Evolutionary conservation across 208 protist species (phyloP), one percentile per base, ranked within the genome.

Genomic region (Trypanosoma conorhini): DNA sequence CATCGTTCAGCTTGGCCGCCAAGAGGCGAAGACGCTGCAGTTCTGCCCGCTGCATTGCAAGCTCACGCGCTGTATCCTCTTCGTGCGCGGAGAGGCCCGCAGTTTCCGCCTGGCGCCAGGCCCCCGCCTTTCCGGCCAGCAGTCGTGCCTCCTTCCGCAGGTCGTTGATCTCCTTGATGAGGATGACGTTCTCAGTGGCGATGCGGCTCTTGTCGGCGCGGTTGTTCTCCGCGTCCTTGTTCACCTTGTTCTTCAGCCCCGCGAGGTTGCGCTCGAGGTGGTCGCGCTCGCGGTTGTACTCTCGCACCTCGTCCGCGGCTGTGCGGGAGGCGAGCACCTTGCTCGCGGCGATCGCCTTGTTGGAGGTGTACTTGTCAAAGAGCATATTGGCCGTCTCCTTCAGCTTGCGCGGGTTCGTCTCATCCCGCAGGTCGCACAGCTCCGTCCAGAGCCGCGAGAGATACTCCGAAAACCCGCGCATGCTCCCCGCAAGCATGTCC

Each of bases 111-210:
- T 73, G 70, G 12, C 78, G 80, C 71, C 87, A 64, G 48, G 91
- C 61, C 24, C 88, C 78, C 1, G 86, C 86, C 62, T 89, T 86
- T 35, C 77, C 87, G 22, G 87, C 82, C 55, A 98, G 71, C 40
- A 86, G 79, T 62, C 96, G 87, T 28, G 98, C 92, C 80, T 99
- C 98, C 62, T 97, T 93, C 48, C 98, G 89, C 61, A 99, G 81
- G 59, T 98, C 92, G 79, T 99, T 99, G 74, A 99, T 98, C 81
- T 99, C 97, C 58, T 79, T 80, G 60, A 99, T 95, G 7, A 99
- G 87, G 52, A 94, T 81, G 2, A 98, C 94, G 77, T 99, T 99
- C 82, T 99, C 98, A 10, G 90, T 76, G 35, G 96, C 98, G 73
- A 98, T 98, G 62, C 96, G 89, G 54, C 81, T 89, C 62, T 83